Conservation (phyloP, 208 protist genomes). For the Trypanosomatidae sp. region DNA sequence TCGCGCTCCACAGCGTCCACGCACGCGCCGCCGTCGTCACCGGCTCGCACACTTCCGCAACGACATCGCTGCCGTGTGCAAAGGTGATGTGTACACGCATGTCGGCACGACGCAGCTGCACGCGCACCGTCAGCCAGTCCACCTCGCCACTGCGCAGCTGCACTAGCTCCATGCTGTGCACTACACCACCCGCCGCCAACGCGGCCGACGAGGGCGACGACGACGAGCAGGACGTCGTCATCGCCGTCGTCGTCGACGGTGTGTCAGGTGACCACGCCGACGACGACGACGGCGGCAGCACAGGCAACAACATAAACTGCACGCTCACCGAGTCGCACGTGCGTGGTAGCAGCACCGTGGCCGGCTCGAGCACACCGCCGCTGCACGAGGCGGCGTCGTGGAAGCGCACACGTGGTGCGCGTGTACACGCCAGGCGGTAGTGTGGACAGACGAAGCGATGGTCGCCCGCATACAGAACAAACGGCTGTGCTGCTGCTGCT, state of each 20-base stretch:
- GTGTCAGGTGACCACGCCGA: conserved; percentile 6
- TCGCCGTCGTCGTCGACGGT: conserved; percentile 8
- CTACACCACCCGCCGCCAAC: too few relatives aligned
- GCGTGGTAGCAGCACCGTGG: conserved; percentile 22
- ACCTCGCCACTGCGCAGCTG: conserved; percentile 21
- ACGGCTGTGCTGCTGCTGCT: conserved; percentile 10
- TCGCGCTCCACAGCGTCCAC: conserved; percentile 72
- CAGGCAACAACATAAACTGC: conserved; percentile 69
- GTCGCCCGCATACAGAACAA: conserved; percentile 33
- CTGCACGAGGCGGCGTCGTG: background rate
- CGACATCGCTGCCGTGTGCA: conserved; percentile 35
- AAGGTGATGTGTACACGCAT: conserved; percentile 40
- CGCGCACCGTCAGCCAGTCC: conserved; percentile 37
- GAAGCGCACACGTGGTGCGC: background rate
- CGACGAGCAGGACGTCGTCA: conserved; percentile 29
- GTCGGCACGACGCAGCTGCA: conserved; percentile 18
- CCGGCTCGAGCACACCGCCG: conserved; percentile 21
- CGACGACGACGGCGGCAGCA: too few relatives aligned
- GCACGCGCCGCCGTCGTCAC: conserved; percentile 7
- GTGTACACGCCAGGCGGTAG: conserved; percentile 15
- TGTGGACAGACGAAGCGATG: conserved; percentile 33
- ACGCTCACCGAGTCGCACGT: conserved; percentile 55
- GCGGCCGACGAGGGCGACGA: too few relatives aligned
- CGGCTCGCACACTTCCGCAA: conserved; percentile 51
- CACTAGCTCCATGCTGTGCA: too few relatives aligned